Evolutionary conservation across 371 early-diverging fungal species (phyloP).

Genomic region (Rhizopus microsporus): DNA sequence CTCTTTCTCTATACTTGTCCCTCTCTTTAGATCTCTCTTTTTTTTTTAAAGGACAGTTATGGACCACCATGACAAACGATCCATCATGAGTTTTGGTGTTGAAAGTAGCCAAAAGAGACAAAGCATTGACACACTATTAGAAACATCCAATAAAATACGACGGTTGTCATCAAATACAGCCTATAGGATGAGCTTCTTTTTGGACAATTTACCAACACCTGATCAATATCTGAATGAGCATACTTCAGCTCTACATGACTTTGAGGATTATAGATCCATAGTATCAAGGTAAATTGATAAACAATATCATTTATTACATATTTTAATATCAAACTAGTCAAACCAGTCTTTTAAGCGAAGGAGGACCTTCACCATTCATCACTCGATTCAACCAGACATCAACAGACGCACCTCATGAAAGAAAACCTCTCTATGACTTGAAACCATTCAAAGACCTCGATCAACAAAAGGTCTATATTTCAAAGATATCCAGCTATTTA

Average conservation of each 20-base stretch:
- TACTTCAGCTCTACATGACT: too few relatives aligned
- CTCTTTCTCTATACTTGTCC: neutral
- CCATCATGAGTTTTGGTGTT: neutral
- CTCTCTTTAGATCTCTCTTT: neutral
- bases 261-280: too few relatives aligned
- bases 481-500: neutral
- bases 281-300: too few relatives aligned
- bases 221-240: neutral
- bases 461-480: neutral
- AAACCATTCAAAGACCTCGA: slow-evolving; percentile 3
- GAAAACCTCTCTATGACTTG: neutral
- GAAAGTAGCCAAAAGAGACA: neutral
- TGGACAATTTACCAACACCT: neutral
- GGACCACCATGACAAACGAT: neutral
- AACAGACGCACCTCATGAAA: neutral
- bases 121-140: neutral
- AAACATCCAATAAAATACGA: neutral
- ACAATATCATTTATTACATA: too few relatives aligned
- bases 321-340: too few relatives aligned
- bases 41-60: neutral
- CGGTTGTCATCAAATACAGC: neutral
- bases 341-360: too few relatives aligned
- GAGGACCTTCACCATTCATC: too few relatives aligned
- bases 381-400: neutral
- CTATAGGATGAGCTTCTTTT: neutral